A percentile compares a stretch with the other conserved stretches of the same genome.
These are phyloP conservation scores for Aegilops umbellulata DNA, from an alignment of 176 grass and related monocot species.

Conservation along the genomic window DNA sequence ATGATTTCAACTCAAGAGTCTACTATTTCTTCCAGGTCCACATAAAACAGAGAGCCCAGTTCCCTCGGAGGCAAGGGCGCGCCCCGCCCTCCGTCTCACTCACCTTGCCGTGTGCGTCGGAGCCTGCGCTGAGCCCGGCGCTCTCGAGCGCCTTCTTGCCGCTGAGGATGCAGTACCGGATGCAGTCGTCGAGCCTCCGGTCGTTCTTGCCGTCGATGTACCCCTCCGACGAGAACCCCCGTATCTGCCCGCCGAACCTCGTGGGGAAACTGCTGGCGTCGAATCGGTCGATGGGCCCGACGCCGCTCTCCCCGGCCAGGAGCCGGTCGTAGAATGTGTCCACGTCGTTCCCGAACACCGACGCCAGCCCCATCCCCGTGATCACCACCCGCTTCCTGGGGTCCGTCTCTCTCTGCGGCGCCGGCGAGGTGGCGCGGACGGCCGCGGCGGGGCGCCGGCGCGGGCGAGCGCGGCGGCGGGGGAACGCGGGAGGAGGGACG, in stretches of 20 bases:
- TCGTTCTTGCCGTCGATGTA: conserved; percentile 90
- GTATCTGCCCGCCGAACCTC: conserved; percentile 84
- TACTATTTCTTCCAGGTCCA: background rate
- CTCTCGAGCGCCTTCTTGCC: conserved; percentile 90
- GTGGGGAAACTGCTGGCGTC: conserved; percentile 78
- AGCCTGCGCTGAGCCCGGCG: conserved; percentile 31
- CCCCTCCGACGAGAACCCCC: conserved; percentile 72
- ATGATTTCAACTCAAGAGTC: background rate
- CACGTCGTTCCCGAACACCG: conserved; percentile 82
- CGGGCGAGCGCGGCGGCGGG: conserved; percentile 7
- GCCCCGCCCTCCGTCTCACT: background rate
- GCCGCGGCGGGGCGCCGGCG: background rate
- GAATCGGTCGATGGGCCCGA: conserved; percentile 75
- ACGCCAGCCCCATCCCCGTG: conserved; percentile 87
- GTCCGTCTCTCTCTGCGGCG: conserved; percentile 70
- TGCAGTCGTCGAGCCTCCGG: conserved; percentile 73
- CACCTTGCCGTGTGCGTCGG: conserved; percentile 39
- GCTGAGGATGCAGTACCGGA: conserved; percentile 83
- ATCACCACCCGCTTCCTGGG: conserved; percentile 86
- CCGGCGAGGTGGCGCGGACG: conserved; percentile 15
- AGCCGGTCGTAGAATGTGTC: conserved; percentile 75
- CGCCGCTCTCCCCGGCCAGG: conserved; percentile 75
- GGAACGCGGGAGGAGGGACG: background rate
- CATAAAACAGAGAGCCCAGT: background rate
- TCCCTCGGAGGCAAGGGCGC: background rate